phyloP scores from a whole-genome alignment of 257 asterid genomes.

The Oldenlandia corymbosa region DNA sequence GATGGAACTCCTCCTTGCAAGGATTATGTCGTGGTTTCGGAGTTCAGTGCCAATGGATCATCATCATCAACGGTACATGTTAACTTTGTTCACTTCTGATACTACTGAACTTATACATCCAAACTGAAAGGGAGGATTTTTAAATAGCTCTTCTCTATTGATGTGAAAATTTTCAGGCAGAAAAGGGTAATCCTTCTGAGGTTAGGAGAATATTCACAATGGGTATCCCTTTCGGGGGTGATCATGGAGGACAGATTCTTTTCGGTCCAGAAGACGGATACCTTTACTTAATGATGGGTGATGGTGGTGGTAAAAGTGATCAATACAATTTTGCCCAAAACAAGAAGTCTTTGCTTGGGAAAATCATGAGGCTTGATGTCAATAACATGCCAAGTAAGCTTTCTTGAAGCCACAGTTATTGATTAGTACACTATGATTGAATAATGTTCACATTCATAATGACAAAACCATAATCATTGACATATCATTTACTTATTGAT shows the following conservation, averaged over 20 bases:
- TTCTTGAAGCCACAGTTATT: neutral
- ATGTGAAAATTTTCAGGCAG: conserved; percentile 39
- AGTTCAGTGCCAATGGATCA: conserved; percentile 74
- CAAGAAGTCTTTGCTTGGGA: conserved; percentile 82
- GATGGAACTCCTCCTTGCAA: conserved; percentile 53
- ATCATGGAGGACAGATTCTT: conserved; percentile 89
- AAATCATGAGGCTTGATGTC: conserved; percentile 75
- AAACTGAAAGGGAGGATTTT: too few relatives aligned
- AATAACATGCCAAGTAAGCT: conserved; percentile 67
- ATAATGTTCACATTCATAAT: neutral
- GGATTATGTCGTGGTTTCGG: conserved; percentile 62
- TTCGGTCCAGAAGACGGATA: conserved; percentile 81
- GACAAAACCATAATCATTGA: too few relatives aligned
- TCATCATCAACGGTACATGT: conserved; percentile 55
- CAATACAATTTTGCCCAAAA: conserved; percentile 78
- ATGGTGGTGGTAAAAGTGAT: conserved; percentile 83
- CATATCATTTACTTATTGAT: too few relatives aligned
- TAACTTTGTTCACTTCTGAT: neutral
- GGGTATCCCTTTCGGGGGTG: conserved; percentile 65
- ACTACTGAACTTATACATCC: too few relatives aligned
- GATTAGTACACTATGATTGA: too few relatives aligned
- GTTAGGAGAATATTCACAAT: conserved; percentile 70
- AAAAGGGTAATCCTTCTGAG: conserved; percentile 52
- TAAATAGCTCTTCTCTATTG: conserved; percentile 2
- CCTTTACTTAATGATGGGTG: conserved; percentile 81